Conservation (phyloP, 768 basidiomycete genomes). For the Mycena venus region DNA sequence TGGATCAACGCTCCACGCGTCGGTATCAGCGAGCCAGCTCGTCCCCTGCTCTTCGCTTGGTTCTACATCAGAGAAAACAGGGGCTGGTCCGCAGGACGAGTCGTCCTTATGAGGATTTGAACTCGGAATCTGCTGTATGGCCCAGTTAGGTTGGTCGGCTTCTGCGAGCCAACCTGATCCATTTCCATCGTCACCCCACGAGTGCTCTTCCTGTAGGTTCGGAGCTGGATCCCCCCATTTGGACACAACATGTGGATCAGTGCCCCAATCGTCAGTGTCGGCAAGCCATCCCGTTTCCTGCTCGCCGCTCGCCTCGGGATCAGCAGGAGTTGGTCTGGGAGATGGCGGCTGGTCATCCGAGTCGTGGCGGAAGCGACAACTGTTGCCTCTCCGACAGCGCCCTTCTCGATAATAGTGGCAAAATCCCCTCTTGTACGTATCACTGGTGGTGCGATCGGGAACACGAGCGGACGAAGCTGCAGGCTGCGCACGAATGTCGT, state of each 20-base stretch:
- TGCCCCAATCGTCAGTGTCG: conserved; percentile 7
- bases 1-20: neutral
- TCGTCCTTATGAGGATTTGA: neutral
- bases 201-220: neutral
- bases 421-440: neutral
- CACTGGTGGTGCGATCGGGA: neutral
- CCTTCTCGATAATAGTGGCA: conserved; percentile 7
- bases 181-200: neutral
- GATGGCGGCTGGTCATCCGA: neutral
- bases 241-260: neutral
- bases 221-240: neutral
- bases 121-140: neutral
- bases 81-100: neutral
- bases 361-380: conserved; percentile 19
- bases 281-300: conserved; percentile 2
- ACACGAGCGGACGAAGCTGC: too few relatives aligned
- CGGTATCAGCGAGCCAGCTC: conserved; percentile 2
- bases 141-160: neutral
- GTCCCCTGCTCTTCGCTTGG: neutral
- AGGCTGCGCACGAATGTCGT: conserved; percentile 16
- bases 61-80: neutral
- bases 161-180: too few relatives aligned
- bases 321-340: neutral
- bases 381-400: neutral
- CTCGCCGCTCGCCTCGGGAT: neutral